phyloP scores from a whole-genome alignment of 768 basidiomycete genomes.

The Pulveroboletus sp. region DNA sequence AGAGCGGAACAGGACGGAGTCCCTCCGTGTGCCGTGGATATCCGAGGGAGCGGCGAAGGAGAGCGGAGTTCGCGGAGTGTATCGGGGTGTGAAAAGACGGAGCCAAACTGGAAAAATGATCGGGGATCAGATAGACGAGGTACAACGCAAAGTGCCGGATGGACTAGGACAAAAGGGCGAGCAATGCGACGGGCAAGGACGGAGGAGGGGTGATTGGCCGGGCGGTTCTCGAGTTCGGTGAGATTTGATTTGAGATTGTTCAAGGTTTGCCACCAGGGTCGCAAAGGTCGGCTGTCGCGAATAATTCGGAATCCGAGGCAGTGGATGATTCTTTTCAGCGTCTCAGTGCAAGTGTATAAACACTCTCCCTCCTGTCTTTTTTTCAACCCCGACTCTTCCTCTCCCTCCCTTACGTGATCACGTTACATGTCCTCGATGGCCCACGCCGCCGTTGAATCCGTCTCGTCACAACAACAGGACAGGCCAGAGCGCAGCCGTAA shows the following conservation, averaged over 20 bases:
- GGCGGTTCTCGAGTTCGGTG: slow-evolving; percentile 20
- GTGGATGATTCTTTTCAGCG: slow-evolving; percentile 28
- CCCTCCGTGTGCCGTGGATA: slow-evolving; percentile 20
- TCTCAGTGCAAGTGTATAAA: slow-evolving; percentile 34
- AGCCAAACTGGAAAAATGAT: slow-evolving; percentile 44
- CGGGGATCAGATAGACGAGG: slow-evolving; percentile 59
- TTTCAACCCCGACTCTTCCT: slow-evolving; percentile 52
- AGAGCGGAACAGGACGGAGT: slow-evolving; percentile 17
- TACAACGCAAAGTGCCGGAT: slow-evolving; percentile 33
- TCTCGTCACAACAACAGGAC: slow-evolving; percentile 44
- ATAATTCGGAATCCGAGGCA: slow-evolving; percentile 47
- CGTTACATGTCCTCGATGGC: slow-evolving; percentile 59
- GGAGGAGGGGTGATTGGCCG: slow-evolving; percentile 18
- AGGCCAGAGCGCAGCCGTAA: slow-evolving; percentile 84
- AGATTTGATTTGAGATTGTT: slow-evolving; percentile 34
- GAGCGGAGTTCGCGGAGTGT: slow-evolving; percentile 25
- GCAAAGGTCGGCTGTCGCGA: slow-evolving; percentile 32
- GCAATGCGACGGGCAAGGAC: background rate
- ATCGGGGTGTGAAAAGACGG: slow-evolving; percentile 28
- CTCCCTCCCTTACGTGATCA: slow-evolving; percentile 39
- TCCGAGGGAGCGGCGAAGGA: slow-evolving; percentile 15
- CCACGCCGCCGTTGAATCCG: slow-evolving; percentile 45
- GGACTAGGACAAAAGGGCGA: background rate
- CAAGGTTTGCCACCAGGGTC: slow-evolving; percentile 38
- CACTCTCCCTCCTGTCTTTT: slow-evolving; percentile 34